Base-by-base conservation (phyloP, 192 early-diverging fungal genomes). In the Coemansia umbellata region DNA sequence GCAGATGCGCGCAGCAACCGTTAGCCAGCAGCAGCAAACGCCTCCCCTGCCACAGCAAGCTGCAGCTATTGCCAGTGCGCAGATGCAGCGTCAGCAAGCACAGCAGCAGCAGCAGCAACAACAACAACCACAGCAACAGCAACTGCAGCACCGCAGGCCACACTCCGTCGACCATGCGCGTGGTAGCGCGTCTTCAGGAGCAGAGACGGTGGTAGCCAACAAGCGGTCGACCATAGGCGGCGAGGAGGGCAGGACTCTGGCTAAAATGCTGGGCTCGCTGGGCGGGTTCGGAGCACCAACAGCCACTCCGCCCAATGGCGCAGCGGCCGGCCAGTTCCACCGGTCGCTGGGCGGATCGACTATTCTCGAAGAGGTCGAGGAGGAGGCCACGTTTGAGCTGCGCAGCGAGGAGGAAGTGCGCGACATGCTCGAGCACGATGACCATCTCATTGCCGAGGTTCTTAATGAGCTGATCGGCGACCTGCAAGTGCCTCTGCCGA, bases 401-500 rank as follows among this genome's bases (percentile, higher is more conserved):
- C 45, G 42, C 10, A 63, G 41, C 57, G 75, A 69, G 60, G 63
- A 66, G 30, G 69, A 72, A 22, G 55, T 66, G 26, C 62, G 75
- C 44, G 75, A 60, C 11, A 63, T 79, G 57, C 57, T 79, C 39
- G 84, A 85, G 55, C 84, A 84, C 60, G 88, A 87, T 26, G 79
- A 81, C 21, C 24, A 21, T 4, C 71, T 91, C 8, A 80, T 87
- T 18, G 78, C 86, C 13, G 95, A 97, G 80, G 86, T 99, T 27
- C 69, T 97, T 21, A 85, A 92, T 43, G 88, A 90, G 37, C 80
- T 99, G 13, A 87, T 99, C 40, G 87, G 84, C 58, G 87, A 86
- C 60, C 74, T 97, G 28, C 88, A 91, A 60, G 93, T 97, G 54
- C 93, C 94, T 8, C 76, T 92, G 28, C 92, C 91, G 44, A 59